A percentile compares a stretch with the other conserved stretches of the same genome.
phyloP scores from a whole-genome alignment of 176 grass and related monocot genomes.

The Rhynchospora breviuscula region DNA sequence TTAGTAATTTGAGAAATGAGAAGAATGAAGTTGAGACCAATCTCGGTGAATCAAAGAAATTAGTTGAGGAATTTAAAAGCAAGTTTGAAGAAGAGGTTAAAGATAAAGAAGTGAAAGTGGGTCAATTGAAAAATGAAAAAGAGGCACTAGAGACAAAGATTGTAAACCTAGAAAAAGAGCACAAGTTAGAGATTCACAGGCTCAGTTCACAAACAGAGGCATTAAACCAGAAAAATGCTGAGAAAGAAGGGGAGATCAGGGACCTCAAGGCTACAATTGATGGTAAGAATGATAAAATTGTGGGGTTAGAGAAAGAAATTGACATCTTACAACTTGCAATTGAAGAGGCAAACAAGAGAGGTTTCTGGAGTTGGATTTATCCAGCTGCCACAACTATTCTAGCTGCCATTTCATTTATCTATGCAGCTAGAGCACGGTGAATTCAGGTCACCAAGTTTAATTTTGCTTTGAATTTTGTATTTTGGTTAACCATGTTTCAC shows the following conservation, averaged over 20 bases:
- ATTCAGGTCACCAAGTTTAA: conserved; percentile 23
- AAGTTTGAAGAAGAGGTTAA: conserved; percentile 20
- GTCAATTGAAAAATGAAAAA: conserved; percentile 15
- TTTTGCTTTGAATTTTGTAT: conserved; percentile 32
- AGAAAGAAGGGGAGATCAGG: conserved; percentile 24
- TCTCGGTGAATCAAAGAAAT: conserved; percentile 21
- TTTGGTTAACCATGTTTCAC: conserved; percentile 34
- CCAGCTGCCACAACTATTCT: conserved; percentile 43
- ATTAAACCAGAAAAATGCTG: conserved; percentile 17
- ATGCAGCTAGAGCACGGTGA: conserved; percentile 49
- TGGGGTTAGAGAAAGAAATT: conserved; percentile 35
- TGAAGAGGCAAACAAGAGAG: conserved; percentile 26
- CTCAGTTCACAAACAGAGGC: conserved; percentile 25
- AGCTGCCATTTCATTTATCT: conserved; percentile 62
- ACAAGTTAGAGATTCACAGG: neutral
- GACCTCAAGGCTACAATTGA: conserved; percentile 18
- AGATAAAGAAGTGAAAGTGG: conserved; percentile 13
- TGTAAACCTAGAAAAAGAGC: neutral
- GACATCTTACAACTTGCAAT: conserved; percentile 41
- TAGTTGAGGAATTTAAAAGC: conserved; percentile 12
- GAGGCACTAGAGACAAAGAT: conserved; percentile 6
- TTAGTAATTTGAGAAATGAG: conserved; percentile 24
- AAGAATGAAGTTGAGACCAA: neutral
- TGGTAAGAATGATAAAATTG: conserved; percentile 7
- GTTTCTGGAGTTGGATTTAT: conserved; percentile 52